phyloP scores from a whole-genome alignment of 2,329 filamentous ascomycete species.

The Daldinia sp. region DNA sequence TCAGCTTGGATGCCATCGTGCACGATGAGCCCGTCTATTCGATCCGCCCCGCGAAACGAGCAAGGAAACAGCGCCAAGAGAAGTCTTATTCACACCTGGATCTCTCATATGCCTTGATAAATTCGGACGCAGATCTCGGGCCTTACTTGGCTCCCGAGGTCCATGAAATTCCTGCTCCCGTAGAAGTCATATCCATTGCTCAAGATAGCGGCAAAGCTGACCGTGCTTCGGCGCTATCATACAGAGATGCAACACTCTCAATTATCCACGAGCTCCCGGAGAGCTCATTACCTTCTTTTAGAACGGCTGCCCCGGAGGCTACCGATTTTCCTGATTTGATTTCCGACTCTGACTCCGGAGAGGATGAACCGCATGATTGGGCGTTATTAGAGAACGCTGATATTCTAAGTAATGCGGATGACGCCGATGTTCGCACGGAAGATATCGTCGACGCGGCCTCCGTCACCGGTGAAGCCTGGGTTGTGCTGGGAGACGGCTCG shows the following conservation, averaged over 20 bases:
- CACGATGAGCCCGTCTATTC: conserved; percentile 46
- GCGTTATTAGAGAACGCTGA: conserved; percentile 36
- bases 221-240: conserved; percentile 6
- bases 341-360: conserved; percentile 29
- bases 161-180: conserved; percentile 16
- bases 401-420: conserved; percentile 22
- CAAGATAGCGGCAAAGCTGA: not conserved
- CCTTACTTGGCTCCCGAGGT: conserved; percentile 31
- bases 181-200: conserved; percentile 7
- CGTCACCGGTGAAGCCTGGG: conserved; percentile 42
- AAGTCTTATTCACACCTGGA: conserved; percentile 29
- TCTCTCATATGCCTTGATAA: conserved; percentile 35
- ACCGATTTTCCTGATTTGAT: conserved; percentile 38
- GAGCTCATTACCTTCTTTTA: conserved; percentile 32
- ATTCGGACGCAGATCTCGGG: conserved; percentile 29
- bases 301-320: conserved; percentile 16
- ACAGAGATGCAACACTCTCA: conserved; percentile 29
- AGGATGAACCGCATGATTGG: conserved; percentile 37
- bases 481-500: conserved; percentile 49
- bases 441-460: conserved; percentile 26
- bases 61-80: conserved; percentile 24
- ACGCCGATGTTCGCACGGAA: conserved; percentile 16
- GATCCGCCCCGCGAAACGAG: conserved; percentile 44
- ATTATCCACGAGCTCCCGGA: conserved; percentile 44
- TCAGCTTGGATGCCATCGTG: conserved; percentile 44